Percentiles rank a stretch among this genome's conserved stretches.
These are phyloP conservation scores for Kitagawia praeruptora DNA, from an alignment of 129 eudicot species.

Conservation along the genomic window DNA sequence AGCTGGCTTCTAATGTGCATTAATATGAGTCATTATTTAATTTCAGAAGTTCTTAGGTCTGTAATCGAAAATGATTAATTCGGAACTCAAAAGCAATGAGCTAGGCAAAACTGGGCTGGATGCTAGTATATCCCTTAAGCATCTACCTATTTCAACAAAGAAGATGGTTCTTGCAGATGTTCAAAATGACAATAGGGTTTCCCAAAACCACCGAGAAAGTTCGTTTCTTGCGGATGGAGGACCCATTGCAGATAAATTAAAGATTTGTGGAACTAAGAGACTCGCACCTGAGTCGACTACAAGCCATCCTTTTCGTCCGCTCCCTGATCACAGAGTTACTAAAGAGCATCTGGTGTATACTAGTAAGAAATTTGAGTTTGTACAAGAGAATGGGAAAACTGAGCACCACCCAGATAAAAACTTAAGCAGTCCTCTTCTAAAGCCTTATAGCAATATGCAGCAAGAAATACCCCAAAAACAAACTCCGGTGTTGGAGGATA, in stretches of 20 bases:
- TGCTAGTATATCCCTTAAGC: conserved; percentile 29
- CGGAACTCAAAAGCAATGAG: conserved; percentile 29
- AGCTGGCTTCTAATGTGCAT: not conserved
- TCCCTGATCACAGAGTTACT: conserved; percentile 17
- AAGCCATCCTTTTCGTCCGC: conserved; percentile 16
- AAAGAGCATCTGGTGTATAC: conserved; percentile 41
- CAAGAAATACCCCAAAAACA: conserved; percentile 27
- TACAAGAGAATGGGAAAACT: conserved; percentile 36
- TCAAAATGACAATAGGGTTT: conserved; percentile 47
- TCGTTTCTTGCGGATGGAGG: conserved; percentile 25
- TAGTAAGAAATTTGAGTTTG: conserved; percentile 47
- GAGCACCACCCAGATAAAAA: conserved; percentile 18
- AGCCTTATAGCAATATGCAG: conserved; percentile 20
- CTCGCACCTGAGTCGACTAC: conserved; percentile 47
- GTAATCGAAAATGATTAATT: conserved; percentile 38
- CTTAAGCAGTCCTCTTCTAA: conserved; percentile 17
- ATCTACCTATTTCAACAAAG: conserved; percentile 30
- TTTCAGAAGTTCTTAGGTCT: not conserved
- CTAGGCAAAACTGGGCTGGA: conserved; percentile 19
- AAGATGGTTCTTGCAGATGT: conserved; percentile 69
- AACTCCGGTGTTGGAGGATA: conserved; percentile 29
- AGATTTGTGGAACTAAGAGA: conserved; percentile 51
- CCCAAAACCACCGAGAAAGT: conserved; percentile 26
- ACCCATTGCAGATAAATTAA: conserved; percentile 32
- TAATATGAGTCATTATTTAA: not conserved